phyloP scores from a whole-genome alignment of 768 basidiomycete genomes.

The Leccinellum luteum region DNA sequence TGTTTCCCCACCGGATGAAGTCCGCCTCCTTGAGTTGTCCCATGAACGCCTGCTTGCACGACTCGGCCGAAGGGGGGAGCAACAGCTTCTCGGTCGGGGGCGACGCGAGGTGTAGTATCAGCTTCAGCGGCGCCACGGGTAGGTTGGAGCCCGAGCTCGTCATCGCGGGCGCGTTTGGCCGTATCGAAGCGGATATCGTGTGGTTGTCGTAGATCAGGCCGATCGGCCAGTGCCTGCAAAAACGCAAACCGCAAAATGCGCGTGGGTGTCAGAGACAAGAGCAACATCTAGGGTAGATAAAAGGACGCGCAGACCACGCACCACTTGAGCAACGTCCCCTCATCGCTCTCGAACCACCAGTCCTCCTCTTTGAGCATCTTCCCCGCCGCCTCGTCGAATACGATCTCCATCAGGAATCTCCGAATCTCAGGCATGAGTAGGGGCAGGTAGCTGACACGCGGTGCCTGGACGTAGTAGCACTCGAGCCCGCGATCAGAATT shows the following conservation, averaged over 20 bases:
- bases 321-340: constrained; percentile 85
- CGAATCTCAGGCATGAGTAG: constrained; percentile 86
- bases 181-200: constrained; percentile 58
- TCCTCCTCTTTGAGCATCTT: constrained; percentile 80
- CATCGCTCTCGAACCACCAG: constrained; percentile 97
- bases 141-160: constrained; percentile 40
- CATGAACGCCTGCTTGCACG: constrained; percentile 94
- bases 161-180: constrained; percentile 32
- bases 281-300: no score
- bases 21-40: constrained; percentile 96
- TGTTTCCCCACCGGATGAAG: constrained; percentile 95
- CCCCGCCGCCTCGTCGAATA: constrained; percentile 83
- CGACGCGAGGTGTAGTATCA: constrained; percentile 83
- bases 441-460: constrained; percentile 91
- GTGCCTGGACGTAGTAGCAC: constrained; percentile 87
- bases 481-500: constrained; percentile 88
- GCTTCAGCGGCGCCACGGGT: constrained; percentile 58
- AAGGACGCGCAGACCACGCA: constrained; percentile 40
- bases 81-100: constrained; percentile 87
- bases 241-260: constrained; percentile 7
- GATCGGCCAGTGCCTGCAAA: constrained; percentile 92
- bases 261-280: not conserved
- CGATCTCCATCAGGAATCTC: constrained; percentile 86
- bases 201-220: constrained; percentile 92
- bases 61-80: constrained; percentile 73